Conservation (phyloP, 2,329 filamentous ascomycete genomes). For the Graphium sp. region DNA sequence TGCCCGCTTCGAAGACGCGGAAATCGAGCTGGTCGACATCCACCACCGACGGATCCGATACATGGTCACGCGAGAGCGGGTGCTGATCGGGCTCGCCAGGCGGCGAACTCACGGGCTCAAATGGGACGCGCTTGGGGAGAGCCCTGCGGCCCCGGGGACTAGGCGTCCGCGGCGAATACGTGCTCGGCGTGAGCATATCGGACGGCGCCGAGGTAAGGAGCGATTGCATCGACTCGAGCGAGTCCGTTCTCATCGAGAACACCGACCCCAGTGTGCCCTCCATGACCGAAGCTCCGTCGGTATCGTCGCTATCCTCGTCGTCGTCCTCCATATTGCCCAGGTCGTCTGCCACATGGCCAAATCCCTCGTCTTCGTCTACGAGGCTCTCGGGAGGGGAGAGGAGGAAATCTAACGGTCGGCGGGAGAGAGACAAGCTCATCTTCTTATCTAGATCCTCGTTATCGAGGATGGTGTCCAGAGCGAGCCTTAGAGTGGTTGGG, state of each 20-base stretch:
- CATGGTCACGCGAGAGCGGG: slow-evolving; percentile 33
- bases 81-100: slow-evolving; percentile 32
- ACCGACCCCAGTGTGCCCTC: slow-evolving; percentile 35
- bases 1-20: slow-evolving; percentile 8
- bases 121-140: slow-evolving; percentile 23
- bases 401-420: slow-evolving; percentile 39
- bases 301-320: no score
- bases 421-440: slow-evolving; percentile 33
- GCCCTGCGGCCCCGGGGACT: slow-evolving; percentile 11
- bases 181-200: slow-evolving; percentile 27
- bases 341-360: slow-evolving; percentile 20
- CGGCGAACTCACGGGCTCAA: slow-evolving; percentile 37
- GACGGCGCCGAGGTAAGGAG: slow-evolving; percentile 31
- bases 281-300: slow-evolving; percentile 21
- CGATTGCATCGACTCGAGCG: slow-evolving; percentile 44
- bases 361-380: slow-evolving; percentile 31
- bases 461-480: slow-evolving; percentile 37
- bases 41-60: no score
- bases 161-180: slow-evolving; percentile 8
- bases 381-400: slow-evolving; percentile 43
- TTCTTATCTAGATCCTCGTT: slow-evolving; percentile 40
- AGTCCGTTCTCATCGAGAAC: slow-evolving; percentile 36
- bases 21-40: slow-evolving; percentile 29
- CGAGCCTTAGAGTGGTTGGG: no score
- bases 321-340: no score